A percentile compares a stretch with the other conserved stretches of the same genome.
These are phyloP conservation scores for Leccinum fibrillosum DNA, from an alignment of 768 basidiomycete species.

Conservation along the genomic window DNA sequence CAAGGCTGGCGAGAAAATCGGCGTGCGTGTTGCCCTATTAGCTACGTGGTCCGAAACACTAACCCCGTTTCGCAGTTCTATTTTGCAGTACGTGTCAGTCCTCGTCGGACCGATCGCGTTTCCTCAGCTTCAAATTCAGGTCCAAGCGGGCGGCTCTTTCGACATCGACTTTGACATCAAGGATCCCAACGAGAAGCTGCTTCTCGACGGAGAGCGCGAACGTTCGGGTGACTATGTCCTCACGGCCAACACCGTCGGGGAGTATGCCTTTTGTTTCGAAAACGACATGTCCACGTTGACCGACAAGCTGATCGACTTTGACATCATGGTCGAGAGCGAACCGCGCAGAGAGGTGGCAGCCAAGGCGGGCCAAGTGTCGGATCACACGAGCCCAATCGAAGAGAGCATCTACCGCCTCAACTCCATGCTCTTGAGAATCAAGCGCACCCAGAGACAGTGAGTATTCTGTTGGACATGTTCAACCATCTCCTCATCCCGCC, in stretches of 20 bases:
- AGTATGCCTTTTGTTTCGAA: constrained; percentile 96
- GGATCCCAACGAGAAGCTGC: constrained; percentile 83
- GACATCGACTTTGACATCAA: constrained; percentile 94
- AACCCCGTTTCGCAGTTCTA: constrained; percentile 64
- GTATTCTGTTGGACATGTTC: constrained; percentile 29
- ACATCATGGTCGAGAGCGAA: constrained; percentile 98
- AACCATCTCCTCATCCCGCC: not conserved
- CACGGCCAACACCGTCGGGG: constrained; percentile 87
- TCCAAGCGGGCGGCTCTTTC: constrained; percentile 96
- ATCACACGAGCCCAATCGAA: constrained; percentile 91
- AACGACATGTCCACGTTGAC: constrained; percentile 96
- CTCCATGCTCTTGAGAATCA: constrained; percentile 83
- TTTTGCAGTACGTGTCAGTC: constrained; percentile 73
- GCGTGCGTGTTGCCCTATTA: constrained; percentile 46
- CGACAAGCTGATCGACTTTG: constrained; percentile 92
- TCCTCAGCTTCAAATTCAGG: constrained; percentile 39
- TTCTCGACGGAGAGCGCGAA: constrained; percentile 86
- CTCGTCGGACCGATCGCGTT: not conserved
- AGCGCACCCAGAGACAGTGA: constrained; percentile 91
- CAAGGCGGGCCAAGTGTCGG: constrained; percentile 82
- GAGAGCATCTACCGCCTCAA: constrained; percentile 93
- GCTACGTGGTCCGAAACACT: constrained; percentile 1
- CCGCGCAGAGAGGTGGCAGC: constrained; percentile 87
- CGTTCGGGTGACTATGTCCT: constrained; percentile 97
- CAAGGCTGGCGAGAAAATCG: constrained; percentile 90